phyloP scores from a whole-genome alignment of 163 green algal species.

The Scenedesmus sp. region DNA sequence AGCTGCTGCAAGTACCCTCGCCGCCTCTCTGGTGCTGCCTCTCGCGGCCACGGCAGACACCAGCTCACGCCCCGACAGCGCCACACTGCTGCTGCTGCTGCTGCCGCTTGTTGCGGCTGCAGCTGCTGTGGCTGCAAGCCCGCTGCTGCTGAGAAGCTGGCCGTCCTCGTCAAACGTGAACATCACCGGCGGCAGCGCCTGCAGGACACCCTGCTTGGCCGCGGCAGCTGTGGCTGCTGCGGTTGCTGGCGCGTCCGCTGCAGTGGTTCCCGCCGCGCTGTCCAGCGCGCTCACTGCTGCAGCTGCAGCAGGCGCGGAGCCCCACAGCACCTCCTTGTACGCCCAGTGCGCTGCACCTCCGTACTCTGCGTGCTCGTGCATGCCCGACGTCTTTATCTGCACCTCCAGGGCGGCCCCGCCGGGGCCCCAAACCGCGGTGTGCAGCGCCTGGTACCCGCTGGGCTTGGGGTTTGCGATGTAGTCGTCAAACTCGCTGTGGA shows the following conservation, averaged over 20 bases:
- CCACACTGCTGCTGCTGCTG: conserved; percentile 7
- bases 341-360: conserved; percentile 87
- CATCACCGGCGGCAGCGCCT: conserved; percentile 15
- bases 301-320: conserved; percentile 19
- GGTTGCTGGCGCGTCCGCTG: neutral
- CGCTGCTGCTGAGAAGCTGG: conserved; percentile 30
- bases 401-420: conserved; percentile 69
- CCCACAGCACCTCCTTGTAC: conserved; percentile 84
- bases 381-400: conserved; percentile 84
- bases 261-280: neutral
- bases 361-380: conserved; percentile 90
- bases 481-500: conserved; percentile 85
- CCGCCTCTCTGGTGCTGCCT: conserved; percentile 28
- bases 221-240: neutral
- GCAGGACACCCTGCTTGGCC: neutral
- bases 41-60: neutral
- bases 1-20: neutral
- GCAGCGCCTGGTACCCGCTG: conserved; percentile 90
- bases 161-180: conserved; percentile 47
- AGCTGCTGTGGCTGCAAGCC: neutral
- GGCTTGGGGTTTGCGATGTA: conserved; percentile 92
- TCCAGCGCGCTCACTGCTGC: conserved; percentile 25
- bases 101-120: conserved; percentile 33
- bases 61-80: neutral
- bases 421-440: conserved; percentile 75